Conservation (phyloP, 352 stramenopile genomes). For the Globisporangium viniferum region DNA sequence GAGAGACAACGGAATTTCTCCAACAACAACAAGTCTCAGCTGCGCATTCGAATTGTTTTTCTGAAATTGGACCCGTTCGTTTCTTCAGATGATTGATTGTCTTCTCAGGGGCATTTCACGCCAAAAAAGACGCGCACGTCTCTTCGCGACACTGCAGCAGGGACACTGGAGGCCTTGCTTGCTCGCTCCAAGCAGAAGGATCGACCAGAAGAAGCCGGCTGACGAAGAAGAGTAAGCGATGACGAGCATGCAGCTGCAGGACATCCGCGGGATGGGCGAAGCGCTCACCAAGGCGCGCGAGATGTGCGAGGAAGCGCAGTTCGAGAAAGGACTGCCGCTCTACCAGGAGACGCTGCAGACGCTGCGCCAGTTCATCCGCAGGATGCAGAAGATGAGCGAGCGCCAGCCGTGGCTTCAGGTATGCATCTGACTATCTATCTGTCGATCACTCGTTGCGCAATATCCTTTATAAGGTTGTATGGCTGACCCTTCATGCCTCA, state of each 20-base stretch:
- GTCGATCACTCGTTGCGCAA: background rate
- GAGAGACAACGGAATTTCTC: constrained; percentile 13
- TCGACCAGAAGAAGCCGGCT: background rate
- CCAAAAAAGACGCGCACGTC: background rate
- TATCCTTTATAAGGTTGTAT: background rate
- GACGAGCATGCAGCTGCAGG: constrained; percentile 47
- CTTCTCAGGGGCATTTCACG: background rate
- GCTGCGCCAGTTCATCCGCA: constrained; percentile 59
- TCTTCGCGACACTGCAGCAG: background rate
- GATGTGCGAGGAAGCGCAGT: constrained; percentile 61
- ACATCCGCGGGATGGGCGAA: constrained; percentile 72
- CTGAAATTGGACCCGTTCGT: background rate
- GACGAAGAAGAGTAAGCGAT: constrained; percentile 14
- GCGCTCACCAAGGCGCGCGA: constrained; percentile 52
- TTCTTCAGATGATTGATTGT: background rate
- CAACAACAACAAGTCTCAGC: background rate
- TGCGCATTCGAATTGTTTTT: background rate
- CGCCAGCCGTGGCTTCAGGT: constrained; percentile 81
- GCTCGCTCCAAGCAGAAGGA: background rate
- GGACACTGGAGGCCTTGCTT: background rate
- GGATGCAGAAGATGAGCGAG: constrained; percentile 69
- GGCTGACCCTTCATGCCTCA: background rate
- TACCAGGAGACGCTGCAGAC: constrained; percentile 57
- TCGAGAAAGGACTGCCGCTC: constrained; percentile 56
- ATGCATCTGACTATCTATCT: background rate